These are phyloP conservation scores for Colletotrichum phormii DNA, from an alignment of 2,329 filamentous ascomycete genomes.

Conservation along the genomic window DNA sequence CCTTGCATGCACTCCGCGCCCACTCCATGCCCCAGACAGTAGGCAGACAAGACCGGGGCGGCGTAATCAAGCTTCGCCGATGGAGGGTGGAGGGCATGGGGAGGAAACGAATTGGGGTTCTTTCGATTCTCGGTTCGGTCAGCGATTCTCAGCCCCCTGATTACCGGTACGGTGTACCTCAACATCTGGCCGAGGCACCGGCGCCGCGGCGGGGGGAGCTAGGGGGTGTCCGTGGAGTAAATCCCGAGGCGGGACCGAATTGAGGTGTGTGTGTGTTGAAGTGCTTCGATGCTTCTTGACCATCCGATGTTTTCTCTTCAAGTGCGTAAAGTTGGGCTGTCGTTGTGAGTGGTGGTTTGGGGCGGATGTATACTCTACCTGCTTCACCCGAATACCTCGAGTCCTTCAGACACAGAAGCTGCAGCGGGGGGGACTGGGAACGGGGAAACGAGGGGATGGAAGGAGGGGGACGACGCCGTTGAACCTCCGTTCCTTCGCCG, in stretches of 20 bases:
- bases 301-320: conserved; percentile 5
- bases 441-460: no score
- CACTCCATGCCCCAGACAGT: background rate
- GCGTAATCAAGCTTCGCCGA: background rate
- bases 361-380: background rate
- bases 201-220: background rate
- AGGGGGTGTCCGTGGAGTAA: conserved; percentile 3
- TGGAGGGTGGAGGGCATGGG: background rate
- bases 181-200: background rate
- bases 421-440: background rate
- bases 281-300: background rate
- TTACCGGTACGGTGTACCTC: background rate
- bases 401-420: no score
- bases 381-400: background rate
- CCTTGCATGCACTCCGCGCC: background rate
- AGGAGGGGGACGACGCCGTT: background rate
- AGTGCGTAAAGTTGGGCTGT: background rate
- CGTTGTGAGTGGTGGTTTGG: background rate
- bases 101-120: background rate
- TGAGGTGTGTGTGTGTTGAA: background rate
- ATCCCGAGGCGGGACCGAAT: conserved; percentile 24
- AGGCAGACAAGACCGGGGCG: background rate
- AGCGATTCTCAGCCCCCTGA: background rate
- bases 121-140: background rate
- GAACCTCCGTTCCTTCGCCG: background rate